Conservation (phyloP, 2,329 filamentous ascomycete genomes). For the Aspergillus caelatus region DNA sequence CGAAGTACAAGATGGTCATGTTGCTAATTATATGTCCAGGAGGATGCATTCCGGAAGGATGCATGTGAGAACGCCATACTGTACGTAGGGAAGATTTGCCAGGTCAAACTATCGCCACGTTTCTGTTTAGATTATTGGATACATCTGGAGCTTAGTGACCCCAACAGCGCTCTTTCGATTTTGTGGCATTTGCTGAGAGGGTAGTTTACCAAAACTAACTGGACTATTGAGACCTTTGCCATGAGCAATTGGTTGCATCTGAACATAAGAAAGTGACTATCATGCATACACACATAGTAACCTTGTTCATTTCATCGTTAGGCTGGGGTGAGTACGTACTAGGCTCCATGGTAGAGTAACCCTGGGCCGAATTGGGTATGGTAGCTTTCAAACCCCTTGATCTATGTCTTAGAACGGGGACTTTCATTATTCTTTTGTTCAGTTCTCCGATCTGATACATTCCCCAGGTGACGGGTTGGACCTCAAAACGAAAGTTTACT, state of each 20-base stretch:
- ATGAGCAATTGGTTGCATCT: background rate
- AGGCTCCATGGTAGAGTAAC: background rate
- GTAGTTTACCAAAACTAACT: background rate
- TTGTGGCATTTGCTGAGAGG: background rate
- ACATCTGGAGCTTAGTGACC: background rate
- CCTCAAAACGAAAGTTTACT: background rate
- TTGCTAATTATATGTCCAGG: background rate
- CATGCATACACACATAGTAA: background rate
- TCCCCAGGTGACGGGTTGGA: background rate
- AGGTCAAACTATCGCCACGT: background rate
- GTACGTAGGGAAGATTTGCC: background rate
- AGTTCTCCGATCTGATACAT: background rate
- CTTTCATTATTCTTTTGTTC: background rate
- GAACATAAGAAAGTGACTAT: background rate
- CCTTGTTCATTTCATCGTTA: background rate
- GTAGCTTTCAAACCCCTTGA: background rate
- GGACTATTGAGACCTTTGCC: no score
- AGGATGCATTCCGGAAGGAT: background rate
- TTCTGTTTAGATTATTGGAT: background rate
- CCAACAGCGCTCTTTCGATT: background rate
- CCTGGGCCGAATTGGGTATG: background rate
- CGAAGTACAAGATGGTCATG: background rate
- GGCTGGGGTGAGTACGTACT: background rate
- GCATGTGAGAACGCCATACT: background rate
- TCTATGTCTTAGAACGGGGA: background rate